A percentile compares a stretch with the other conserved stretches of the same genome.
Conservation (phyloP, 495 filamentous ascomycete species). For the Apiosordaria backusii region DNA sequence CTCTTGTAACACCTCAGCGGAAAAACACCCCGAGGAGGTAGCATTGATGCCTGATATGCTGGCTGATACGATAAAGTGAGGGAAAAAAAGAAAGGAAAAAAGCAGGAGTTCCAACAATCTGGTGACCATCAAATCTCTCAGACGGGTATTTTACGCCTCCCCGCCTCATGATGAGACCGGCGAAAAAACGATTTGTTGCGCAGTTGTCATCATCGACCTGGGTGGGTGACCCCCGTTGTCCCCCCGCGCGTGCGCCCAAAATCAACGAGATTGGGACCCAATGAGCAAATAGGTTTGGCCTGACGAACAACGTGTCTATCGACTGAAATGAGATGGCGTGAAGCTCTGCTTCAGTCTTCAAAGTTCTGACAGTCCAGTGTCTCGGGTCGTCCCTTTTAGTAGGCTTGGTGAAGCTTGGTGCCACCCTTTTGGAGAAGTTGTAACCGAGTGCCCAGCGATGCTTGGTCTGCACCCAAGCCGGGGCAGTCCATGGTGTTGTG, state of each 20-base stretch:
- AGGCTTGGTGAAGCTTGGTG: neutral
- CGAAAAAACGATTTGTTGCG: neutral
- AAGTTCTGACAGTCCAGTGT: neutral
- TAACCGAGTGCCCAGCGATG: too few species aligned
- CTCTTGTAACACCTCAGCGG: neutral
- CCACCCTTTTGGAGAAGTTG: too few species aligned
- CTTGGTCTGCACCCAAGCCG: neutral
- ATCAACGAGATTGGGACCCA: neutral
- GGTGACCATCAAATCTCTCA: neutral
- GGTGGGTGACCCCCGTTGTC: neutral
- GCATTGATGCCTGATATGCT: neutral
- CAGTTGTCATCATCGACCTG: neutral
- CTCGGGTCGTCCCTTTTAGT: conserved; percentile 5
- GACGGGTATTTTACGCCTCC: too few species aligned
- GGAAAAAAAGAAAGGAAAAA: neutral
- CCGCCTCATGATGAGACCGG: too few species aligned
- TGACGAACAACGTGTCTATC: neutral
- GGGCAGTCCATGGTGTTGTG: neutral
- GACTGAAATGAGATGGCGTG: neutral
- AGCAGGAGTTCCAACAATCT: neutral
- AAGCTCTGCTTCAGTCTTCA: neutral
- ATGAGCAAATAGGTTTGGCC: neutral
- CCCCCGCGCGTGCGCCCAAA: neutral
- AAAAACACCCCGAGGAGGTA: neutral
- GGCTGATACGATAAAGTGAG: neutral